Conservation (phyloP, 2,329 filamentous ascomycete genomes). For the Pseudogymnoascus sp. region DNA sequence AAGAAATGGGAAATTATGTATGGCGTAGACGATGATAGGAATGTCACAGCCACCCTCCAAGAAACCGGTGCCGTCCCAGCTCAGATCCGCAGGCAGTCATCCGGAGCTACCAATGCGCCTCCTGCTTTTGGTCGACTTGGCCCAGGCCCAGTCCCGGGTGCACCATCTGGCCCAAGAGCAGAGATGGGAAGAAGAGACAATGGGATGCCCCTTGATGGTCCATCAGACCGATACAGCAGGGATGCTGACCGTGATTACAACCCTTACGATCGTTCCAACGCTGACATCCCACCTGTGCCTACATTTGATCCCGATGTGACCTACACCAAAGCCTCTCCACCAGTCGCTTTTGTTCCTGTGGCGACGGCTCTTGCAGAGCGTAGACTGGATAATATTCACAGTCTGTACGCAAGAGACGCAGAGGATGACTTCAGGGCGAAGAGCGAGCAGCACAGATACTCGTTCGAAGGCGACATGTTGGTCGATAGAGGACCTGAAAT, state of each 20-base stretch:
- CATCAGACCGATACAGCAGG: not conserved
- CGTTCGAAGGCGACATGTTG: constrained; percentile 59
- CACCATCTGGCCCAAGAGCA: constrained; percentile 27
- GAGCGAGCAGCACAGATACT: constrained; percentile 46
- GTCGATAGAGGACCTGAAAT: constrained; percentile 67
- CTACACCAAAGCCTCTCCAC: constrained; percentile 34
- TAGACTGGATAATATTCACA: constrained; percentile 52
- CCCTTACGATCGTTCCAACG: not conserved
- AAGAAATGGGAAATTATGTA: constrained; percentile 68
- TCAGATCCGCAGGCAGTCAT: constrained; percentile 8
- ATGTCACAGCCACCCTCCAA: constrained; percentile 47
- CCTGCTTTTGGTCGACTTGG: not conserved
- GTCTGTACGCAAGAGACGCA: not conserved
- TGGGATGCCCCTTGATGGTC: not conserved
- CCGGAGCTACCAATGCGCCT: not conserved
- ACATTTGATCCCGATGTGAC: not conserved
- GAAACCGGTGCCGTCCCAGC: constrained; percentile 32
- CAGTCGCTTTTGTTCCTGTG: constrained; percentile 44
- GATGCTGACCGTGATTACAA: not conserved
- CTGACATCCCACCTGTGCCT: not conserved
- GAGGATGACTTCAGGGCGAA: constrained; percentile 41
- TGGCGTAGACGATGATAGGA: constrained; percentile 44
- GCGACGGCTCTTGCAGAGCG: constrained; percentile 52
- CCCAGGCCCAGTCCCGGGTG: constrained; percentile 16
- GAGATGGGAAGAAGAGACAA: constrained; percentile 19